A percentile compares a stretch with the other conserved stretches of the same genome.
These are phyloP conservation scores for Penicillium sp. DNA, from an alignment of 2,329 filamentous ascomycete species.

Conservation along the genomic window DNA sequence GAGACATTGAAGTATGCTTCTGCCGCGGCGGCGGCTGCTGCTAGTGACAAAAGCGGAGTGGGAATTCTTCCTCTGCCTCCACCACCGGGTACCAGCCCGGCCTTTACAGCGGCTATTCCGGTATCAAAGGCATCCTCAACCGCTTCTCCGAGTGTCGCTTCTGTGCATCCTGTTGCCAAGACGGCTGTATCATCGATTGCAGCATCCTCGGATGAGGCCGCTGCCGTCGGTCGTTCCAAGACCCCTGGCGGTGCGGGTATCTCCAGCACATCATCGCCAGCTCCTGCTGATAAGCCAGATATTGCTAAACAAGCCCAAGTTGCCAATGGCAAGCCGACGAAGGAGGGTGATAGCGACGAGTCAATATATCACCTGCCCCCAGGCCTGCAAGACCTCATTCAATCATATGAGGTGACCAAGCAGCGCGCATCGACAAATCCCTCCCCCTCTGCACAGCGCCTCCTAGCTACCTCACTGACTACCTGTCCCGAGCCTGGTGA, in stretches of 20 bases:
- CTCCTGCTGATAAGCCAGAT: constrained; percentile 45
- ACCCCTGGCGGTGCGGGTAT: constrained; percentile 41
- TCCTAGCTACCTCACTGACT: constrained; percentile 69
- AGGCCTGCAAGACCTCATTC: constrained; percentile 80
- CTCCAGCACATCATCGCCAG: constrained; percentile 43
- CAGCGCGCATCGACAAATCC: constrained; percentile 56
- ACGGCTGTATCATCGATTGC: constrained; percentile 34
- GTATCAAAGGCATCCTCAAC: constrained; percentile 52
- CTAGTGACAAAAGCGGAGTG: constrained; percentile 78
- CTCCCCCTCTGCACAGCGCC: constrained; percentile 62
- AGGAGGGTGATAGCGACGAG: constrained; percentile 58
- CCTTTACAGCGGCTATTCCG: constrained; percentile 48
- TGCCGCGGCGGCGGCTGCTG: constrained; percentile 86
- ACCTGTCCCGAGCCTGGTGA: constrained; percentile 70
- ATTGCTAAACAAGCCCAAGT: constrained; percentile 36
- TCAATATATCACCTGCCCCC: constrained; percentile 90
- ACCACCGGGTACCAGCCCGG: constrained; percentile 61
- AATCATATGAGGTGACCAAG: constrained; percentile 82
- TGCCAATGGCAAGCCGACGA: constrained; percentile 49
- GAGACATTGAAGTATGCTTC: constrained; percentile 96
- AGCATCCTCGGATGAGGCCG: constrained; percentile 36
- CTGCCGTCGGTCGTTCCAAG: constrained; percentile 40
- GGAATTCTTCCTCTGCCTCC: constrained; percentile 91
- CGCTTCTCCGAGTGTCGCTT: constrained; percentile 49
- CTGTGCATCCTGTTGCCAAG: constrained; percentile 46